Base-by-base conservation (phyloP, 441 rosid species). In the Rhodomyrtus psidioides region DNA sequence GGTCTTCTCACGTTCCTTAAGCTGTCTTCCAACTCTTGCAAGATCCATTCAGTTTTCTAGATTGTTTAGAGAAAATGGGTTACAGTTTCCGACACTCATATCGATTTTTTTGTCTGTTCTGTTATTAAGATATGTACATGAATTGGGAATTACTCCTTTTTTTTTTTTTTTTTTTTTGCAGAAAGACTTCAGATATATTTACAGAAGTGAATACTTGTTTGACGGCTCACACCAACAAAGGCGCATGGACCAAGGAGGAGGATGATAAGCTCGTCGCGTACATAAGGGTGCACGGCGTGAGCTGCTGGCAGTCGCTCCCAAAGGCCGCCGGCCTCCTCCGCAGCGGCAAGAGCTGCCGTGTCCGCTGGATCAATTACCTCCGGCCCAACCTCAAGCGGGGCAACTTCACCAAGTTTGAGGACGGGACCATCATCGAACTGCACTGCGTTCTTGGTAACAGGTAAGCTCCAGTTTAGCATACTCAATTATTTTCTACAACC, bases 301-400 rank as follows among this genome's bases (percentile, higher is more conserved):
- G 88, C 8, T 83, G 88, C 79, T 86, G 88, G 88, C 86, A 86
- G 17, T 83, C 86, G 39, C 88, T 86, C 74, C 88, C 88, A 9
- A 86, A 86, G 83, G 88, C 88, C 13, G 88, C 88, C 23, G 88
- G 88, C 49, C 88, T 86, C 83, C 88, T 86, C 79, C 88, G 88
- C 21, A 83, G 88, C 39, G 88, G 88, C 49, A 83, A 86, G 86
- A 86, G 88, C 83, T 86, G 88, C 86, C 85, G 88, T 58, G 86
- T 86, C 76, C 88, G 88, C 2, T 86, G 88, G 88, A 86, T 86
- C 88, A 86, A 86, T 79, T 86, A 86, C 83, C 86, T 86, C 58
- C 58, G 86, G 23, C 88, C 88, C 8, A 86, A 83, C 60, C 88
- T 86, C 59, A 86, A 86, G 79, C 83, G 88, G 46, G 88, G 88